Base-by-base conservation (phyloP, 2,329 filamentous ascomycete genomes). In the Podosphaera xanthii region DNA sequence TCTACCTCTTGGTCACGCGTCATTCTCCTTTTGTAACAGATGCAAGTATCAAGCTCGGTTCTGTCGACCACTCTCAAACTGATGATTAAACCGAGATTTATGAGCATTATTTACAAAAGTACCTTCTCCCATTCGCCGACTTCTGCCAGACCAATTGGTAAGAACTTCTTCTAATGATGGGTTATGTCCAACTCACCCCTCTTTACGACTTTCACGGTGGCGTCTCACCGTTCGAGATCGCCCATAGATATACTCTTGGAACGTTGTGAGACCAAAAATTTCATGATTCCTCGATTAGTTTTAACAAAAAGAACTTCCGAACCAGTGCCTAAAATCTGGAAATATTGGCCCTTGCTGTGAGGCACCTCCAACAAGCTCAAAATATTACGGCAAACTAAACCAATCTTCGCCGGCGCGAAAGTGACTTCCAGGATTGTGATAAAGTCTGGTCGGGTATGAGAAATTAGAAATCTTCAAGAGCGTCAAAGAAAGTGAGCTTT, bases 61-160 rank as follows among this genome's bases (percentile, higher is more conserved):
- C 59, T 1, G 58, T 60, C 10, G 63, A 59, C 52, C 58, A 64
- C 22, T 22, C 22, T 22, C 22, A 22, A 22, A 22, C 22, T 22
- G 22, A 22, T 22, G 22, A 22, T 22, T 36, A 62, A 33, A 64
- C 62, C 12, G 60, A 64, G 56, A 46, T 49, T 0, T 12, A 52
- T 1, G 64, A 65, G 10, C 46, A 55, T 38, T 52, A 48, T 14
- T 40, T 54, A 33, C 34, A 54, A 10, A 33, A 56, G 14, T 61
- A 61, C 34, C 48, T 65, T 9, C 55, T 59, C 0, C 6, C 36
- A 4, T 64, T 60, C n/a, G 42, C 61, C 14, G 54, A 54, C 53
- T 63, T 62, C 36, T 12, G 60, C 33, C 59, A 64, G 46, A 58
- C 62, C 34, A 48, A 65, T 42, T 65, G 56, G 60, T 48, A 8